A percentile compares a stretch with the other conserved stretches of the same genome.
These are phyloP conservation scores for Samsoniella hepiali DNA, from an alignment of 2,329 filamentous ascomycete species.

Conservation along the genomic window DNA sequence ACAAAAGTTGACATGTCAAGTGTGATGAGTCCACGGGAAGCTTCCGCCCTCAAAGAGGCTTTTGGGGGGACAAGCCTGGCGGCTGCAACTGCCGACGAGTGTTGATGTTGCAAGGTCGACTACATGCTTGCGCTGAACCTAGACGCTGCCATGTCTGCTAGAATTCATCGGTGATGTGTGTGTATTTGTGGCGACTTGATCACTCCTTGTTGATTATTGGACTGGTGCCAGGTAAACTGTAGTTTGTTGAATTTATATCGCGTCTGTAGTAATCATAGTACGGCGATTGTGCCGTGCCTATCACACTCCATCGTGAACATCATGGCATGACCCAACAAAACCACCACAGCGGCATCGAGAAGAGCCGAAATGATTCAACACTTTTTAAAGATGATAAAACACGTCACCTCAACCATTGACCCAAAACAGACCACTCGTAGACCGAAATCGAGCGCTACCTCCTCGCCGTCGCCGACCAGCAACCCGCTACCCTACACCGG, in stretches of 20 bases:
- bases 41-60: neutral
- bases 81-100: neutral
- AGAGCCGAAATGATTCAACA: neutral
- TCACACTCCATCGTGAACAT: too few species aligned
- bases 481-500: slow-evolving; percentile 10
- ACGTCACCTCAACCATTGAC: neutral
- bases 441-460: neutral
- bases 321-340: neutral
- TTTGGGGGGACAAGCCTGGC: neutral
- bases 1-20: neutral
- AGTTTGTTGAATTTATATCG: too few species aligned
- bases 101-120: neutral
- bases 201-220: too few species aligned
- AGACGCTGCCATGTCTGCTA: neutral
- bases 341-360: neutral
- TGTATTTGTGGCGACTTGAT: too few species aligned
- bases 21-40: neutral
- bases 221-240: too few species aligned
- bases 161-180: too few species aligned
- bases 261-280: too few species aligned
- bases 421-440: neutral
- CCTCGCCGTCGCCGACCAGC: neutral
- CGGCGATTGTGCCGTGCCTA: too few species aligned
- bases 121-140: neutral
- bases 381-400: too few species aligned